Evolutionary conservation across 495 filamentous ascomycete genomes (phyloP).

Genomic region (Terfezia claveryi): DNA sequence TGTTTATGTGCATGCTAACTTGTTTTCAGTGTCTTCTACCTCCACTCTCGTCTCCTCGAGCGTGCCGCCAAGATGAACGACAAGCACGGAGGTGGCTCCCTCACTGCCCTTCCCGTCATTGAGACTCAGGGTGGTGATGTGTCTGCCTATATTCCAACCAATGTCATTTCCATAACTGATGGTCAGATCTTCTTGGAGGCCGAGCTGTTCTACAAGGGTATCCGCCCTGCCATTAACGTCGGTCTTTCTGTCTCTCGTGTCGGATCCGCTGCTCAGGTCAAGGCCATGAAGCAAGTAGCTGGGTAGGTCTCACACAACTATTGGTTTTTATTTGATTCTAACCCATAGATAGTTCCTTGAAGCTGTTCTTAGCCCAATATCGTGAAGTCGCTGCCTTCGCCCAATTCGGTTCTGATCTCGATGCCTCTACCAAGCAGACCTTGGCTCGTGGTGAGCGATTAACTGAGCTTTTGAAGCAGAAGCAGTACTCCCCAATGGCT

Average conservation of each 20-base stretch:
- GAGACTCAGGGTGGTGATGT: conserved; percentile 99
- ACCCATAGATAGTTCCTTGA: conserved; percentile 44
- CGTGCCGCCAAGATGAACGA: conserved; percentile 98
- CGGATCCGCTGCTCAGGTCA: conserved; percentile 97
- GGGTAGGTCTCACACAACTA: conserved; percentile 17
- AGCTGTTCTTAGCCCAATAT: conserved; percentile 99
- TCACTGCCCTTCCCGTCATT: conserved; percentile 95
- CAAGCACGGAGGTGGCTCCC: conserved; percentile 83
- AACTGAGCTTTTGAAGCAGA: conserved; percentile 40
- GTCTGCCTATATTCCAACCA: conserved; percentile 99
- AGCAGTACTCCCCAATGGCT: conserved; percentile 98
- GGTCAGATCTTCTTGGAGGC: conserved; percentile 99
- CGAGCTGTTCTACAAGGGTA: conserved; percentile 99
- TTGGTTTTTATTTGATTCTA: neutral
- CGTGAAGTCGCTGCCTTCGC: conserved; percentile 99
- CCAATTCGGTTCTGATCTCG: conserved; percentile 98
- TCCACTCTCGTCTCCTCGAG: conserved; percentile 97
- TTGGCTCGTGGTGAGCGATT: conserved; percentile 97
- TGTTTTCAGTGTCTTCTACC: conserved; percentile 66
- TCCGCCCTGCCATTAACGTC: conserved; percentile 99
- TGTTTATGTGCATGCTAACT: conserved; percentile 14
- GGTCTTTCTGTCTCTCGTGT: conserved; percentile 99
- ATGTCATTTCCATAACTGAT: conserved; percentile 99
- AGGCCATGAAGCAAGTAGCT: conserved; percentile 99
- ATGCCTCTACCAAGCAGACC: conserved; percentile 97